These are phyloP conservation scores for Sclerospora graminicola DNA, from an alignment of 352 stramenopile species.

Conservation along the genomic window DNA sequence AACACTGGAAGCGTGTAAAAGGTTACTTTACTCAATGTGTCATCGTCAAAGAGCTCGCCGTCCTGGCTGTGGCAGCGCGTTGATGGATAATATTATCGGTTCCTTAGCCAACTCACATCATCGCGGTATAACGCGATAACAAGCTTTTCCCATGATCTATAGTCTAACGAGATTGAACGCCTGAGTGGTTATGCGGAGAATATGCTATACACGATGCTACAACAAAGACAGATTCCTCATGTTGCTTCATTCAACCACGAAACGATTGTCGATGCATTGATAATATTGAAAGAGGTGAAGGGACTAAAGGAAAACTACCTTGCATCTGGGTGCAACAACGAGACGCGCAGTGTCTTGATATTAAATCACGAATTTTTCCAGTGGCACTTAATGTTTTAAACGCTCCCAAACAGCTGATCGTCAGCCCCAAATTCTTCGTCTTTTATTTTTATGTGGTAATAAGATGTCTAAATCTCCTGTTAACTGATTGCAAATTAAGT, in stretches of 20 bases:
- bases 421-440: too few species aligned
- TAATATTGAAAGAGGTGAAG: constrained; percentile 40
- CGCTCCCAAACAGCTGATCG: too few species aligned
- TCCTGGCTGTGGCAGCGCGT: constrained; percentile 77
- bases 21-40: constrained; percentile 3
- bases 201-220: constrained; percentile 80
- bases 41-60: constrained; percentile 39
- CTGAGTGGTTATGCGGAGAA: constrained; percentile 88
- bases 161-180: constrained; percentile 61
- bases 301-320: constrained; percentile 28
- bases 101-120: constrained; percentile 63
- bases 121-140: constrained; percentile 72
- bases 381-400: too few species aligned
- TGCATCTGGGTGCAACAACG: background rate
- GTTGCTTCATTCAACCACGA: constrained; percentile 61
- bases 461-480: too few species aligned
- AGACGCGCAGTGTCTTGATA: too few species aligned
- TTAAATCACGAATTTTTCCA: too few species aligned
- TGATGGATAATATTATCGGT: constrained; percentile 86
- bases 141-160: constrained; percentile 82
- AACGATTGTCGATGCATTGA: constrained; percentile 40
- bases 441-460: too few species aligned
- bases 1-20: constrained; percentile 4
- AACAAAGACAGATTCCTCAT: constrained; percentile 79
- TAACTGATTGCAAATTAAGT: too few species aligned